Evolutionary conservation across 305 asterid genomes (phyloP).

Genomic region (Plantago rigida): DNA sequence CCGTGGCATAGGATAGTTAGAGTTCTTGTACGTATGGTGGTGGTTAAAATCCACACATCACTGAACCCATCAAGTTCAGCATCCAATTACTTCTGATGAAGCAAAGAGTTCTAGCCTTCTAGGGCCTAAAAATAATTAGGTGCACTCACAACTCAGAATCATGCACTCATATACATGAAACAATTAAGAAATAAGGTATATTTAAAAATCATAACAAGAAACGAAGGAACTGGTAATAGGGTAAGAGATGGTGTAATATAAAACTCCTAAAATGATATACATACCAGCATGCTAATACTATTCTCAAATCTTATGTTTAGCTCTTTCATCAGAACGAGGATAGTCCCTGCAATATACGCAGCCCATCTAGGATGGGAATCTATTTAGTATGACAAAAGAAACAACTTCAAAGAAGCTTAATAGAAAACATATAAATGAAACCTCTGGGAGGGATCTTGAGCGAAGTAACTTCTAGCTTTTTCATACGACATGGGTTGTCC

Average conservation of each 20-base stretch:
- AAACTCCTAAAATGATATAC: background rate
- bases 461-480: conserved; percentile 74
- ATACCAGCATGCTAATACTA: conserved; percentile 81
- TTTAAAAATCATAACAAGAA: too few species aligned
- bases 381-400: conserved; percentile 27
- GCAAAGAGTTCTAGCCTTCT: too few species aligned
- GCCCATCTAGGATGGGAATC: conserved; percentile 69
- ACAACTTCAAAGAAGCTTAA: conserved; percentile 14
- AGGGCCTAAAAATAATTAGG: too few species aligned
- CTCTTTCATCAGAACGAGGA: conserved; percentile 91
- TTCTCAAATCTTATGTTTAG: conserved; percentile 60
- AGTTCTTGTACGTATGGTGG: too few species aligned
- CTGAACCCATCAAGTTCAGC: too few species aligned
- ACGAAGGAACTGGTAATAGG: background rate
- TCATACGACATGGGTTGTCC: conserved; percentile 71
- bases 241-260: background rate
- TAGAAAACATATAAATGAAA: conserved; percentile 23
- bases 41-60: too few species aligned
- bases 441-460: conserved; percentile 94
- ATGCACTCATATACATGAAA: too few species aligned
- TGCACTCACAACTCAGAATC: too few species aligned
- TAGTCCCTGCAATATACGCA: conserved; percentile 92
- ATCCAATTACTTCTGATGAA: too few species aligned
- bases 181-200: too few species aligned
- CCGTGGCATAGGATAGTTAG: too few species aligned